Percentiles rank a stretch among this genome's conserved stretches.
Conservation (phyloP, 148 eudicot genomes). For the Pharnaceum exiguum region DNA sequence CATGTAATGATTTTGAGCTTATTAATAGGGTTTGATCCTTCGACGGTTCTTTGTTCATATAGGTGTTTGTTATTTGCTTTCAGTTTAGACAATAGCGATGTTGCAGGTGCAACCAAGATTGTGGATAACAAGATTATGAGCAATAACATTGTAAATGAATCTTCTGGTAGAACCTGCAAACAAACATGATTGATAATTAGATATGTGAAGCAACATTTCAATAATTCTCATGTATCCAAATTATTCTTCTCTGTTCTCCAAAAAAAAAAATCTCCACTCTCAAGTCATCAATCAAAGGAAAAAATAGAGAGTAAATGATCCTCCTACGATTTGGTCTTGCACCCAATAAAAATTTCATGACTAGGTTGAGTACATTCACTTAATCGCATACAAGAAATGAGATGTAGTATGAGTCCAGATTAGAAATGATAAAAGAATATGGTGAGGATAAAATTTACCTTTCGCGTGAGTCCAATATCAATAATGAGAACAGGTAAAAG, state of each 20-base stretch:
- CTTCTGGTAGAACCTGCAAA: slow-evolving; percentile 31
- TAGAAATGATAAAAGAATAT: neutral
- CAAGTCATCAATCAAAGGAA: no score
- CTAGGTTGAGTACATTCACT: neutral
- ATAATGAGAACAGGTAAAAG: slow-evolving; percentile 39
- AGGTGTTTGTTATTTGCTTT: slow-evolving; percentile 3
- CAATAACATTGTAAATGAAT: slow-evolving; percentile 24
- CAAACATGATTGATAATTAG: neutral
- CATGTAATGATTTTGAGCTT: slow-evolving; percentile 45
- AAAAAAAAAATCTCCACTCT: no score
- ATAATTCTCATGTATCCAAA: no score
- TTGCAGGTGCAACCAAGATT: slow-evolving; percentile 36
- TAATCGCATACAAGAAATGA: neutral
- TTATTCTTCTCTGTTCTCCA: no score
- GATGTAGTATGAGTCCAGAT: neutral
- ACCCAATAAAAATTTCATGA: no score
- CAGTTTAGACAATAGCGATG: slow-evolving; percentile 5
- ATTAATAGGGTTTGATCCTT: slow-evolving; percentile 29
- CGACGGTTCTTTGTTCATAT: slow-evolving; percentile 36
- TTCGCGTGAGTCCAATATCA: slow-evolving; percentile 33
- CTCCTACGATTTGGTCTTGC: no score
- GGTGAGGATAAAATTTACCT: slow-evolving; percentile 24
- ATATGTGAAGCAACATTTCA: neutral
- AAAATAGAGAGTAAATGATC: no score
- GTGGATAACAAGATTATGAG: slow-evolving; percentile 38